Percentiles rank a stretch among this genome's conserved stretches.
These are phyloP conservation scores for Zygoascus sp. DNA, from an alignment of 1,139 yeast genomes.

Conservation along the genomic window DNA sequence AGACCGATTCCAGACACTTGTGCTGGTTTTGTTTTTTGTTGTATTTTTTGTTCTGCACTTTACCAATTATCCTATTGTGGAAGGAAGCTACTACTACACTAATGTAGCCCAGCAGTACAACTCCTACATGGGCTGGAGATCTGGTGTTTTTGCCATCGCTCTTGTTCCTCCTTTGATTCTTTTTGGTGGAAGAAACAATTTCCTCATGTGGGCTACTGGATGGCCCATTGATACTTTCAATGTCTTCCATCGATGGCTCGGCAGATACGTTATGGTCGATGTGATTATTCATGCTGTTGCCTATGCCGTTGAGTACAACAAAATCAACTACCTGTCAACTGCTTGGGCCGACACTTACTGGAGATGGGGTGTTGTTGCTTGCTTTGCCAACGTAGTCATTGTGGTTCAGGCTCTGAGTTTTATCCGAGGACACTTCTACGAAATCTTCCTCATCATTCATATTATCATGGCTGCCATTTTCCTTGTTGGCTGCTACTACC, in stretches of 20 bases:
- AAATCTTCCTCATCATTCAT: slow-evolving; percentile 57
- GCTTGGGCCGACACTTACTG: slow-evolving; percentile 32
- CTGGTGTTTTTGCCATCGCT: slow-evolving; percentile 11
- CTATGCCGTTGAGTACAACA: slow-evolving; percentile 15
- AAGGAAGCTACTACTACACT: slow-evolving; percentile 36
- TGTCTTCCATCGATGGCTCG: slow-evolving; percentile 57
- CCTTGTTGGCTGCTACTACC: slow-evolving; percentile 59
- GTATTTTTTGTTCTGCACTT: slow-evolving; percentile 40
- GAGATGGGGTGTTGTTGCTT: slow-evolving; percentile 53
- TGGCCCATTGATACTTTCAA: slow-evolving; percentile 59
- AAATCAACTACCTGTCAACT: slow-evolving; percentile 18
- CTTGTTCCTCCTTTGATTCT: slow-evolving; percentile 35
- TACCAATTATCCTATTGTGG: slow-evolving; percentile 40
- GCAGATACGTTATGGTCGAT: slow-evolving; percentile 47
- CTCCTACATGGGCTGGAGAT: slow-evolving; percentile 8
- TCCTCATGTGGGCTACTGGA: slow-evolving; percentile 53
- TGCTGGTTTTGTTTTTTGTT: slow-evolving; percentile 43
- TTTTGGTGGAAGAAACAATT: slow-evolving; percentile 62
- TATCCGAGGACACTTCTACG: slow-evolving; percentile 58
- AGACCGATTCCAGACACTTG: slow-evolving; percentile 52
- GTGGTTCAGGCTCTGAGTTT: slow-evolving; percentile 44
- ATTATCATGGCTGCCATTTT: slow-evolving; percentile 53
- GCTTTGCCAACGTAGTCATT: slow-evolving; percentile 40
- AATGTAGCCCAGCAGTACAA: slow-evolving; percentile 32
- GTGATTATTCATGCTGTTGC: slow-evolving; percentile 32